phyloP scores from a whole-genome alignment of 345 rosid genomes.

The Salix dunnii region DNA sequence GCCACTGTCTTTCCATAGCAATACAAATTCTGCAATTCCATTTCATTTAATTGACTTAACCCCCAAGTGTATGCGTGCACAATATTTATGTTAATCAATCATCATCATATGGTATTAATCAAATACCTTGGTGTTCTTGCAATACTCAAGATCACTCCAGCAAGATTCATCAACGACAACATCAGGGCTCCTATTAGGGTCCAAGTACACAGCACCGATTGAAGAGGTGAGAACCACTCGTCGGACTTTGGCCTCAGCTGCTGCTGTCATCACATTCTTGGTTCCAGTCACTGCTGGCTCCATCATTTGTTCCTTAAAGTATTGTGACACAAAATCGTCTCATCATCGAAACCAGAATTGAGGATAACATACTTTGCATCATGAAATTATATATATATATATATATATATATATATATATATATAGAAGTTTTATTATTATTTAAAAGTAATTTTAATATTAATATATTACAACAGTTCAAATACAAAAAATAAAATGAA shows the following conservation, averaged over 20 bases:
- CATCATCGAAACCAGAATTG: background rate
- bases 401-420: too few species aligned
- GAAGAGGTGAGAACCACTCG: slow-evolving; percentile 95
- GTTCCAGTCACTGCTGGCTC: slow-evolving; percentile 95
- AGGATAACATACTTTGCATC: too few species aligned
- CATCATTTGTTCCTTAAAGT: slow-evolving; percentile 83
- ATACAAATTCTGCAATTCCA: slow-evolving; percentile 76
- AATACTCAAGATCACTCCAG: slow-evolving; percentile 95
- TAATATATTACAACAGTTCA: too few species aligned
- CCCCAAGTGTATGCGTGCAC: too few species aligned
- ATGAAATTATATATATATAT: too few species aligned
- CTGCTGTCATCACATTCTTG: slow-evolving; percentile 72
- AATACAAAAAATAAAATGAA: too few species aligned
- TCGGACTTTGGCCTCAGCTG: slow-evolving; percentile 73
- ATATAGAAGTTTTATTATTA: too few species aligned
- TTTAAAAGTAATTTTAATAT: too few species aligned
- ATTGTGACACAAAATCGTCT: background rate
- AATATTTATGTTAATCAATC: too few species aligned
- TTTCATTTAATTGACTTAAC: too few species aligned
- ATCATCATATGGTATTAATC: background rate
- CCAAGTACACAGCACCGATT: slow-evolving; percentile 88
- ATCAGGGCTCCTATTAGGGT: slow-evolving; percentile 73
- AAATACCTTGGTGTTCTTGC: slow-evolving; percentile 84
- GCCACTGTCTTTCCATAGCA: slow-evolving; percentile 93
- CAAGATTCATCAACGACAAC: slow-evolving; percentile 79